Evolutionary conservation across 768 basidiomycete species (phyloP).

Genomic region (Leccinum sublutescens): DNA sequence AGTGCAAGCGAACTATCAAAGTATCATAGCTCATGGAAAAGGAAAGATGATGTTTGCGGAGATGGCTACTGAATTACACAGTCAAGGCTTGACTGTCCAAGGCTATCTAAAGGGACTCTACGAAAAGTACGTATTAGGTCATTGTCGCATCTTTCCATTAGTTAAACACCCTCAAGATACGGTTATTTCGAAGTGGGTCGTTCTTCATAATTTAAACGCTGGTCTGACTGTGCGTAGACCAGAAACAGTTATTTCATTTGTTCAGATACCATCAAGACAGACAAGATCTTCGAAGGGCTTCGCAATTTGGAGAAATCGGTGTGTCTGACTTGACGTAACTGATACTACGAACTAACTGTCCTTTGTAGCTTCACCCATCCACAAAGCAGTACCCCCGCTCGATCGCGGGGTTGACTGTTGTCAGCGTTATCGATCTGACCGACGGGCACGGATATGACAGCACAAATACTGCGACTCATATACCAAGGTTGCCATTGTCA

Average conservation of each 20-base stretch:
- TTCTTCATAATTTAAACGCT: background rate
- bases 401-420: conserved; percentile 61
- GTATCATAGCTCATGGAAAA: conserved; percentile 1
- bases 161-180: conserved; percentile 45
- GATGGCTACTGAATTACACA: conserved; percentile 51
- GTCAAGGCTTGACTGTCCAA: conserved; percentile 52
- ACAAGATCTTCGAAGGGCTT: conserved; percentile 65
- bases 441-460: conserved; percentile 64
- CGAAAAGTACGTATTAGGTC: conserved; percentile 40
- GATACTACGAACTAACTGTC: background rate
- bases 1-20: background rate
- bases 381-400: conserved; percentile 51
- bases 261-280: conserved; percentile 60
- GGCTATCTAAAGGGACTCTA: conserved; percentile 65
- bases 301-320: conserved; percentile 53
- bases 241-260: conserved; percentile 84
- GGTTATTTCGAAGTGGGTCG: conserved; percentile 68
- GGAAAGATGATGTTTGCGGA: conserved; percentile 66
- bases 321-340: conserved; percentile 3
- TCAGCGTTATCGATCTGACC: conserved; percentile 72
- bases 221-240: conserved; percentile 44
- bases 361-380: conserved; percentile 18
- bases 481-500: conserved; percentile 65
- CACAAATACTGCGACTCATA: conserved; percentile 61
- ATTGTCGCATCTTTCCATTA: background rate